A percentile compares a stretch with the other conserved stretches of the same genome.
Evolutionary conservation across 1,284 basidiomycete species (phyloP).

Genomic region (Anthracocystis walkeri): DNA sequence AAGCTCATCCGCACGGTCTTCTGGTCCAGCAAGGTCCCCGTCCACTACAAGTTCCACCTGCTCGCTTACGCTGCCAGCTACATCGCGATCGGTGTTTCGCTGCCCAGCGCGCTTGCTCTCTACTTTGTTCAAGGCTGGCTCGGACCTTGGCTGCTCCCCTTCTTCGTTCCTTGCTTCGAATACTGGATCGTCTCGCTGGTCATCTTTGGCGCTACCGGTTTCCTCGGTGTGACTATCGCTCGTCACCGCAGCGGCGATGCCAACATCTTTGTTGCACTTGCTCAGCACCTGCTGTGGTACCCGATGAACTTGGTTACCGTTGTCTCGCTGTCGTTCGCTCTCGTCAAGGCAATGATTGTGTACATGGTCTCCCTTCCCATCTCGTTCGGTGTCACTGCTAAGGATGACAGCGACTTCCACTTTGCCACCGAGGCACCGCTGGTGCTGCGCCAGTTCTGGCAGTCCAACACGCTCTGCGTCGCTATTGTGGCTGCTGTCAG

Average conservation of each 20-base stretch:
- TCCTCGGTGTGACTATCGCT: slow-evolving; percentile 78
- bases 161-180: slow-evolving; percentile 74
- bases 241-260: slow-evolving; percentile 82
- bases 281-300: slow-evolving; percentile 80
- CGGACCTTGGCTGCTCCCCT: slow-evolving; percentile 77
- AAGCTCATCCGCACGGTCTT: slow-evolving; percentile 78
- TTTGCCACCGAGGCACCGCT: slow-evolving; percentile 87
- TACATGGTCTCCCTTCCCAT: slow-evolving; percentile 87
- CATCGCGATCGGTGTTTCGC: slow-evolving; percentile 81
- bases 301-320: slow-evolving; percentile 73
- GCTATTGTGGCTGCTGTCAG: slow-evolving; percentile 22
- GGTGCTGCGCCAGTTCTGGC: slow-evolving; percentile 72
- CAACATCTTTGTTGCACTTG: slow-evolving; percentile 73
- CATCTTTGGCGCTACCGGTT: slow-evolving; percentile 81
- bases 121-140: slow-evolving; percentile 80
- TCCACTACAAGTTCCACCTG: slow-evolving; percentile 81
- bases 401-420: slow-evolving; percentile 71
- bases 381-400: slow-evolving; percentile 74
- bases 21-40: slow-evolving; percentile 73
- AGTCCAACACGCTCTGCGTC: slow-evolving; percentile 22
- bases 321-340: slow-evolving; percentile 56
- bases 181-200: slow-evolving; percentile 82
- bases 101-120: slow-evolving; percentile 77
- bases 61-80: slow-evolving; percentile 79
- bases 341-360: slow-evolving; percentile 79